Conservation (phyloP, 805 yeast species). For the Schwanniomyces polymorphus region DNA sequence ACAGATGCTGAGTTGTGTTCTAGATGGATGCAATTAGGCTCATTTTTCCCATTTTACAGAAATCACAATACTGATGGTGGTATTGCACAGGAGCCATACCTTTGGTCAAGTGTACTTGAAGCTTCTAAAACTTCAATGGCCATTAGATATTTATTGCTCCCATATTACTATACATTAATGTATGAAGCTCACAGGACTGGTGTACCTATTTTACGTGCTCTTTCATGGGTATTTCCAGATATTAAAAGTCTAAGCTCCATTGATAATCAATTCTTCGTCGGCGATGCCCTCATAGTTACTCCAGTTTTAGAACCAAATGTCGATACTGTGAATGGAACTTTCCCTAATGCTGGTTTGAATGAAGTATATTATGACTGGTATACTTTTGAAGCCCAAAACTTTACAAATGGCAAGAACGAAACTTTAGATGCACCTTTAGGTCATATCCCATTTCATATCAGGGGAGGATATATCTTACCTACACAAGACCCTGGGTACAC, state of each 20-base stretch:
- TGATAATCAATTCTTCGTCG: constrained; percentile 24
- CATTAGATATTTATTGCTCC: constrained; percentile 35
- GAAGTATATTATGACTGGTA: constrained; percentile 27
- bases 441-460: constrained; percentile 21
- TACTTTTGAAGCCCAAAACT: constrained; percentile 13
- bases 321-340: constrained; percentile 16
- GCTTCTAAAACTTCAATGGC: constrained; percentile 27
- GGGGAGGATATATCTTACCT: constrained; percentile 22
- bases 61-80: constrained; percentile 26
- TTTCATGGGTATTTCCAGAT: constrained; percentile 21
- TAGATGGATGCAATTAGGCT: constrained; percentile 32
- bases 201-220: constrained; percentile 19
- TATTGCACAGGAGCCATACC: constrained; percentile 28
- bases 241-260: constrained; percentile 11
- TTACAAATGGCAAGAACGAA: constrained; percentile 17
- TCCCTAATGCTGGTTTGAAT: constrained; percentile 16
- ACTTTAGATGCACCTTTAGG: constrained; percentile 24
- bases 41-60: constrained; percentile 34
- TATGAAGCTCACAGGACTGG: constrained; percentile 21
- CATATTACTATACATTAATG: constrained; percentile 23
- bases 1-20: constrained; percentile 25
- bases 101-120: constrained; percentile 25
- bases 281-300: constrained; percentile 23
- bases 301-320: constrained; percentile 24
- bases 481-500: constrained; percentile 24